Evolutionary conservation across 2,329 filamentous ascomycete species (phyloP).

Genomic region (Herpotrichia juniperi): DNA sequence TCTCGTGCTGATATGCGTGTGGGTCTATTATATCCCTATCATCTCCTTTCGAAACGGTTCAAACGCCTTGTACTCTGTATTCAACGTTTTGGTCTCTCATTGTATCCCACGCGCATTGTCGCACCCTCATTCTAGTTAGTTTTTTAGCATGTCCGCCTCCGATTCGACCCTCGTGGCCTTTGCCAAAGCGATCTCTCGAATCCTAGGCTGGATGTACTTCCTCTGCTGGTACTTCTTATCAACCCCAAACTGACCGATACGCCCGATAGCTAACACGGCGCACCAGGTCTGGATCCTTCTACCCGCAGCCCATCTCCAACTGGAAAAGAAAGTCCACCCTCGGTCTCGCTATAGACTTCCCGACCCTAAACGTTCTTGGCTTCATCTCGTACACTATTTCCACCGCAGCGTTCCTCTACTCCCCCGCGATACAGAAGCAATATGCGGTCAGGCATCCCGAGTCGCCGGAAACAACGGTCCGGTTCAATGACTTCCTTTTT

Average conservation of each 20-base stretch:
- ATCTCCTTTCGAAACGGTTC: not conserved
- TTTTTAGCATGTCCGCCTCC: slow-evolving; percentile 16
- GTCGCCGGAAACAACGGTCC: slow-evolving; percentile 79
- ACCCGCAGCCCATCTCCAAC: slow-evolving; percentile 87
- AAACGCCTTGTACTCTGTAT: not conserved
- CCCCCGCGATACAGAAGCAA: slow-evolving; percentile 75
- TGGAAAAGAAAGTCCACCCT: slow-evolving; percentile 75
- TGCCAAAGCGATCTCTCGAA: slow-evolving; percentile 38
- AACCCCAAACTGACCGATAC: not conserved
- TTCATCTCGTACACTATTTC: slow-evolving; percentile 79
- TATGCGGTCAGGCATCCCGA: slow-evolving; percentile 81
- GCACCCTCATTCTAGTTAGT: not conserved
- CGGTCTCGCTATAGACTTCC: slow-evolving; percentile 88
- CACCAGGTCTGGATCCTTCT: slow-evolving; percentile 82
- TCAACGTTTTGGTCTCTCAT: not conserved
- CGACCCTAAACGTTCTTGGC: slow-evolving; percentile 73
- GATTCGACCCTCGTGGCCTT: slow-evolving; percentile 33
- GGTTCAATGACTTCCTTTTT: slow-evolving; percentile 89
- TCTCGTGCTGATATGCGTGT: slow-evolving; percentile 1
- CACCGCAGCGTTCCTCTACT: slow-evolving; percentile 78
- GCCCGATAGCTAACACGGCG: not conserved
- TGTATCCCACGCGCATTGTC: too few species aligned
- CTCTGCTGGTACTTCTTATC: slow-evolving; percentile 33
- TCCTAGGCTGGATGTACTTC: slow-evolving; percentile 46
- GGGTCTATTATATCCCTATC: not conserved